Evolutionary conservation across 495 filamentous ascomycete species (phyloP).

Genomic region (Pyrenopolyporus hunteri): DNA sequence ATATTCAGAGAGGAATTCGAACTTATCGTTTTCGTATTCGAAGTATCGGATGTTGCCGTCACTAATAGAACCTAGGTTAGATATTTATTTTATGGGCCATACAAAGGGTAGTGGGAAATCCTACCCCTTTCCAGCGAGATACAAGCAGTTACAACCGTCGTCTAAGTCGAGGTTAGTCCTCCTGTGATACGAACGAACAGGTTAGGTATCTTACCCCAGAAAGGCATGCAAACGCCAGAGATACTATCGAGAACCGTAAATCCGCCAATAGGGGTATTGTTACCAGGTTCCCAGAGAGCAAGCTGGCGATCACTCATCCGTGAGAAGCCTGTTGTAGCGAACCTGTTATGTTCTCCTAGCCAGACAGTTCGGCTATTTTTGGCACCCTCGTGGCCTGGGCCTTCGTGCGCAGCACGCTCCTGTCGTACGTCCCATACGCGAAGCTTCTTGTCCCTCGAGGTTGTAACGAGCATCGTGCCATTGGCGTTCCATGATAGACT

Average conservation of each 20-base stretch:
- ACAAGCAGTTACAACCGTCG: slow-evolving; percentile 89
- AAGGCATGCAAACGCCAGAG: slow-evolving; percentile 98
- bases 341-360: slow-evolving; percentile 93
- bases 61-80: slow-evolving; percentile 51
- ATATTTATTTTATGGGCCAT: neutral
- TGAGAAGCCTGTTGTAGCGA: slow-evolving; percentile 96
- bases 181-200: too few relatives aligned
- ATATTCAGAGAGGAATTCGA: slow-evolving; percentile 94
- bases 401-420: slow-evolving; percentile 84
- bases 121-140: slow-evolving; percentile 94
- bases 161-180: slow-evolving; percentile 55
- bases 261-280: slow-evolving; percentile 83
- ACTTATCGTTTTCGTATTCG: slow-evolving; percentile 96
- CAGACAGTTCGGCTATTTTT: slow-evolving; percentile 97
- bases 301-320: slow-evolving; percentile 98
- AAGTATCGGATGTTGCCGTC: slow-evolving; percentile 99
- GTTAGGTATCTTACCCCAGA: slow-evolving; percentile 88
- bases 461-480: slow-evolving; percentile 87
- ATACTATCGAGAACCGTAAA: slow-evolving; percentile 90
- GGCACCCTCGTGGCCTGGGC: slow-evolving; percentile 84
- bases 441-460: slow-evolving; percentile 96
- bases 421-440: slow-evolving; percentile 96
- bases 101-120: slow-evolving; percentile 39
- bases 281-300: slow-evolving; percentile 91
- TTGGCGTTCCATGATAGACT: slow-evolving; percentile 95